phyloP scores from a whole-genome alignment of 495 filamentous ascomycete species.

The Hypoxylon rickii region DNA sequence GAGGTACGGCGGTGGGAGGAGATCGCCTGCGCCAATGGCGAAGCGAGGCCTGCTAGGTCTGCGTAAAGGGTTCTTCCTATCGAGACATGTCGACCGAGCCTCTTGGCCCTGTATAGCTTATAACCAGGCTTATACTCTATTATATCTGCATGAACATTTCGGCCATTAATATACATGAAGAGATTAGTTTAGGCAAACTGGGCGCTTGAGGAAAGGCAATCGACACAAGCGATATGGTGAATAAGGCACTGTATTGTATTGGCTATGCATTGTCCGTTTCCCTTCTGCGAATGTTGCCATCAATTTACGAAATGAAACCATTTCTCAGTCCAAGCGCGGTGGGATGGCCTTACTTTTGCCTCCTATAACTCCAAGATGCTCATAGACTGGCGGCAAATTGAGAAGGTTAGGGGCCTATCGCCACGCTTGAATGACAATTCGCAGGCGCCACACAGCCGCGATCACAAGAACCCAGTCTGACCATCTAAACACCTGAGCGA shows the following conservation, averaged over 20 bases:
- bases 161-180: slow-evolving; percentile 19
- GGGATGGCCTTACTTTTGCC: slow-evolving; percentile 19
- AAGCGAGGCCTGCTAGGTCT: slow-evolving; percentile 9
- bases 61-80: neutral
- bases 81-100: neutral
- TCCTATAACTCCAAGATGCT: slow-evolving; percentile 1
- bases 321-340: slow-evolving; percentile 21
- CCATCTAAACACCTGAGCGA: neutral
- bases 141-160: slow-evolving; percentile 15
- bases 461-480: neutral
- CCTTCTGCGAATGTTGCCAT: slow-evolving; percentile 14
- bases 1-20: slow-evolving; percentile 20
- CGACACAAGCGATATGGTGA: slow-evolving; percentile 3
- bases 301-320: slow-evolving; percentile 17
- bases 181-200: slow-evolving; percentile 29
- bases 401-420: slow-evolving; percentile 13
- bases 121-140: slow-evolving; percentile 1
- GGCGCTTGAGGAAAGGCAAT: slow-evolving; percentile 1
- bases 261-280: slow-evolving; percentile 4
- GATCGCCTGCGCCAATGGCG: slow-evolving; percentile 3
- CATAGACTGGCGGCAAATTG: slow-evolving; percentile 5
- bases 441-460: slow-evolving; percentile 19
- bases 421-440: too few relatives aligned
- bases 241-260: neutral
- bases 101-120: slow-evolving; percentile 14